Conservation (phyloP, 805 yeast species). For the Saccharomyces paradoxus region DNA sequence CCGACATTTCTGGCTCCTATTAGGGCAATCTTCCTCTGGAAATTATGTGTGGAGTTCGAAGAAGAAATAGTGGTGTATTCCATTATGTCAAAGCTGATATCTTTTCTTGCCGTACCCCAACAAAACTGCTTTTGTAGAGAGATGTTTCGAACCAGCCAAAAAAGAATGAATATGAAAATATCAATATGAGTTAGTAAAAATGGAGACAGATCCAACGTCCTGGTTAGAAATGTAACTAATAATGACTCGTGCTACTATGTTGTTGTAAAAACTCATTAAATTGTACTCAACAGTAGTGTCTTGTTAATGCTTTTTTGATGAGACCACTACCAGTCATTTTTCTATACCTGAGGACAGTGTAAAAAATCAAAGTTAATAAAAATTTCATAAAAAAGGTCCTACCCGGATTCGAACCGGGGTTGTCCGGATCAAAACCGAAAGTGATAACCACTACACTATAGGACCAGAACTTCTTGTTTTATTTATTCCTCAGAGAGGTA, state of each 20-base stretch:
- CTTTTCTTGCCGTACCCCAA: not conserved
- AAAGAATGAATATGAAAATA: not conserved
- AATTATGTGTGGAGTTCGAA: slow-evolving; percentile 9
- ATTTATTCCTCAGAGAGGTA: no score
- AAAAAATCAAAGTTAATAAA: no score
- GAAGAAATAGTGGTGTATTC: not conserved
- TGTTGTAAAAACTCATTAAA: not conserved
- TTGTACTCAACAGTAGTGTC: not conserved
- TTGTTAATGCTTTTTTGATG: not conserved
- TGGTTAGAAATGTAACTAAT: not conserved
- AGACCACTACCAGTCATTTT: not conserved
- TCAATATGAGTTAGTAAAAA: not conserved
- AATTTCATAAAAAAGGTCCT: slow-evolving; percentile 45
- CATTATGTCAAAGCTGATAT: not conserved
- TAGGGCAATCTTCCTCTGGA: slow-evolving; percentile 61
- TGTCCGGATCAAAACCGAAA: slow-evolving; percentile 72
- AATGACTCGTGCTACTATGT: not conserved
- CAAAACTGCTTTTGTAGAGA: not conserved
- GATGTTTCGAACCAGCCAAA: not conserved
- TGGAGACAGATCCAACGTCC: not conserved
- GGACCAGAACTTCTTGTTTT: not conserved
- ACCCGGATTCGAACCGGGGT: slow-evolving; percentile 85
- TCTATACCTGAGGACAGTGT: no score
- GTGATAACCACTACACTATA: slow-evolving; percentile 79
- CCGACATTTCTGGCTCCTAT: slow-evolving; percentile 88